These are phyloP conservation scores for Rhinocladiella mackenziei DNA, from an alignment of 2,329 filamentous ascomycete species.

Conservation along the genomic window DNA sequence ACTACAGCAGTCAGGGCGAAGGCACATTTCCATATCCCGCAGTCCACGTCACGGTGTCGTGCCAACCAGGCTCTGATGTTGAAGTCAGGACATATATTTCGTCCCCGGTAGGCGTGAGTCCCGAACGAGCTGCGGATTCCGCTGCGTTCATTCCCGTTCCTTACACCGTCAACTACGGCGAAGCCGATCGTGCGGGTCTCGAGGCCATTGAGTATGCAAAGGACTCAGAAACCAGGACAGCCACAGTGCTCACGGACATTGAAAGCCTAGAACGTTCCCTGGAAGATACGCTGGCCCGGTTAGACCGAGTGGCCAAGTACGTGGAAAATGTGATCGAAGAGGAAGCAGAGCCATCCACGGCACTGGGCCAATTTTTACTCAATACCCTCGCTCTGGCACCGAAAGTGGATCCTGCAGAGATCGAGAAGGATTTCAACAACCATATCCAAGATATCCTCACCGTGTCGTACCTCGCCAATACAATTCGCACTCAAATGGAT, in stretches of 20 bases:
- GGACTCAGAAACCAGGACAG: constrained; percentile 69
- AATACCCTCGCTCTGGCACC: constrained; percentile 88
- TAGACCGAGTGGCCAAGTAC: constrained; percentile 88
- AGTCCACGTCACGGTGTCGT: constrained; percentile 91
- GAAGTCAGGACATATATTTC: constrained; percentile 93
- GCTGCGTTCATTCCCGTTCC: constrained; percentile 97
- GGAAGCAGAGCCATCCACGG: constrained; percentile 91
- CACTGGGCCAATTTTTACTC: constrained; percentile 90
- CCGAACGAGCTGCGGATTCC: constrained; percentile 90
- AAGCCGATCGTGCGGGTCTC: constrained; percentile 70
- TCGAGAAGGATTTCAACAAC: constrained; percentile 99
- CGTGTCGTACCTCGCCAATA: constrained; percentile 97
- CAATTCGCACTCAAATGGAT: constrained; percentile 97
- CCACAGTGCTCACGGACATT: constrained; percentile 77
- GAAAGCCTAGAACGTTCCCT: constrained; percentile 81
- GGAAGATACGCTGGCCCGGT: constrained; percentile 80
- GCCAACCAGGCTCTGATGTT: constrained; percentile 80
- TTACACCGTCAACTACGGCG: constrained; percentile 85
- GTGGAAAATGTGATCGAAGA: constrained; percentile 85
- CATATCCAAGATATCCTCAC: constrained; percentile 98
- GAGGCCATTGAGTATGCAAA: constrained; percentile 81
- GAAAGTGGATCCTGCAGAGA: constrained; percentile 85
- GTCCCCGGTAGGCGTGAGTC: constrained; percentile 87
- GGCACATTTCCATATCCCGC: constrained; percentile 97
- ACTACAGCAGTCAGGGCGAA: constrained; percentile 94